Evolutionary conservation across 768 basidiomycete genomes (phyloP).

Genomic region (Lentinula boryana): DNA sequence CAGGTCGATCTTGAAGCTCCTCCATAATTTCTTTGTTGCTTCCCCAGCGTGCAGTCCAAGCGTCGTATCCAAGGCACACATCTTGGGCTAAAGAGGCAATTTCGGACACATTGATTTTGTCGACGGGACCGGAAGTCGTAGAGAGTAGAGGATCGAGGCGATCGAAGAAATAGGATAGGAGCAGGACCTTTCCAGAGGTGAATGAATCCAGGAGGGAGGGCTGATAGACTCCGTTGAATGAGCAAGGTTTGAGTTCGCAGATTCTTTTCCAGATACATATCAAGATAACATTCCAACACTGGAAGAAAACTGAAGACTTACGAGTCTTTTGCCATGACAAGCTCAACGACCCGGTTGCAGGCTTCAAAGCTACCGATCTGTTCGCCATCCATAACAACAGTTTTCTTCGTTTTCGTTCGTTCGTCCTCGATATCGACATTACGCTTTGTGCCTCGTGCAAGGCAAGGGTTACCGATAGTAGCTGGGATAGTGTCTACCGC

Average conservation of each 20-base stretch:
- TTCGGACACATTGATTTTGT: slow-evolving; percentile 42
- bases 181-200: slow-evolving; percentile 75
- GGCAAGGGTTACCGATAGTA: slow-evolving; percentile 73
- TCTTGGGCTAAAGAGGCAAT: slow-evolving; percentile 58
- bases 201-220: slow-evolving; percentile 88
- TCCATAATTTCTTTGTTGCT: slow-evolving; percentile 27
- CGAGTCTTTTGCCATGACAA: slow-evolving; percentile 95
- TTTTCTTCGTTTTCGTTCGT: slow-evolving; percentile 31
- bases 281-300: background rate
- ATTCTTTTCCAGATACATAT: slow-evolving; percentile 36
- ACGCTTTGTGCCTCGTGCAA: slow-evolving; percentile 60
- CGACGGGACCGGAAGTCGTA: slow-evolving; percentile 13
- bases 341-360: slow-evolving; percentile 76
- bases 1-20: slow-evolving; percentile 79
- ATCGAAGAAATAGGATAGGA: slow-evolving; percentile 99
- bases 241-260: slow-evolving; percentile 90
- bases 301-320: slow-evolving; percentile 33
- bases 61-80: slow-evolving; percentile 65
- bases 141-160: slow-evolving; percentile 74
- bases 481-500: background rate
- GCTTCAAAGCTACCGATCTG: slow-evolving; percentile 81
- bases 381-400: slow-evolving; percentile 83
- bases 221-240: slow-evolving; percentile 97
- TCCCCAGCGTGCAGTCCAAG: slow-evolving; percentile 53
- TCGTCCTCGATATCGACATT: slow-evolving; percentile 58